phyloP scores from a whole-genome alignment of 805 yeast genomes.

The Candida hungchunana region DNA sequence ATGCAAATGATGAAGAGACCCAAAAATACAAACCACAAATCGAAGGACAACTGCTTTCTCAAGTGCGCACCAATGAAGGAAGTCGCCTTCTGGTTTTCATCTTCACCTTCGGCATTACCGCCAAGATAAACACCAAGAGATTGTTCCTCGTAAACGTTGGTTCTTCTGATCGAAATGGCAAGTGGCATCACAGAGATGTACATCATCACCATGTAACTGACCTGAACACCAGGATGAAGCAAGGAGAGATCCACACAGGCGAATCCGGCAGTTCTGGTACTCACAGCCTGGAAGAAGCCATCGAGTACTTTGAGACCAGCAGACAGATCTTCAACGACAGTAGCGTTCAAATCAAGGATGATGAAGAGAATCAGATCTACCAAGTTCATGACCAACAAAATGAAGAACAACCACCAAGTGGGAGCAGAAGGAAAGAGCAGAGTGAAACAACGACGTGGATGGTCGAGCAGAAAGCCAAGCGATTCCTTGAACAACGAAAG shows the following conservation, averaged over 20 bases:
- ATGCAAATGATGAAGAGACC: constrained; percentile 85
- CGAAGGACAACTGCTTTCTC: constrained; percentile 88
- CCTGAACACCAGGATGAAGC: constrained; percentile 88
- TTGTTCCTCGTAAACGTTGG: constrained; percentile 97
- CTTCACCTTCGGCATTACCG: constrained; percentile 10
- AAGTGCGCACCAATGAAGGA: constrained; percentile 83
- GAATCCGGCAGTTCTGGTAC: constrained; percentile 94
- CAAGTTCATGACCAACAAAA: constrained; percentile 66
- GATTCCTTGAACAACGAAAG: constrained; percentile 67
- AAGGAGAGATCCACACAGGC: constrained; percentile 61
- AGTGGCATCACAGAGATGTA: constrained; percentile 93
- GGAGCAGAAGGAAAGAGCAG: constrained; percentile 87
- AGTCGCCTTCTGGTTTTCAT: constrained; percentile 38
- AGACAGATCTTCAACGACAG: constrained; percentile 48
- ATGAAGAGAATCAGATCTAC: constrained; percentile 79
- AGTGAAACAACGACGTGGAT: constrained; percentile 96
- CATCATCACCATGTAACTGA: constrained; percentile 95
- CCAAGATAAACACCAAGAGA: constrained; percentile 77
- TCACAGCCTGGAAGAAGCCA: constrained; percentile 86
- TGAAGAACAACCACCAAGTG: constrained; percentile 89
- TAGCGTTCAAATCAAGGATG: constrained; percentile 62
- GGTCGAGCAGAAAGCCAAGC: constrained; percentile 81
- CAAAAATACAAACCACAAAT: constrained; percentile 87
- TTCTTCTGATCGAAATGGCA: constrained; percentile 93
- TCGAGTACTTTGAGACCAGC: constrained; percentile 68